Evolutionary conservation across 768 basidiomycete genomes (phyloP).

Genomic region (Termitomyces sp.): DNA sequence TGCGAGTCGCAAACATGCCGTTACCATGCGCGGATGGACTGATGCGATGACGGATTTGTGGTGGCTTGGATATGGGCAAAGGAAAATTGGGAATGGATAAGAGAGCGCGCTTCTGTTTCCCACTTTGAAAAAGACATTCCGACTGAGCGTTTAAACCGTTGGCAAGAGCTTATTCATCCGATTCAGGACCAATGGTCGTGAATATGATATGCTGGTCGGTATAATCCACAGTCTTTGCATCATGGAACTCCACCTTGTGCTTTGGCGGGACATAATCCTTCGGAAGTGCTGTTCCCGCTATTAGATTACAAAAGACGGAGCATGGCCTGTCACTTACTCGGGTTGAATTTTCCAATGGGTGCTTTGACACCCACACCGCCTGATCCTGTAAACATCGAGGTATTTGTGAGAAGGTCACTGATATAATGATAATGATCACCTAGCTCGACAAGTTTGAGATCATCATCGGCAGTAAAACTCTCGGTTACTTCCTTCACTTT

Average conservation of each 20-base stretch:
- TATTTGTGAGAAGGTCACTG: neutral
- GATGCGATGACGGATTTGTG: neutral
- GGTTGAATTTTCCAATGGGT: neutral
- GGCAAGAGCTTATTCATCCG: neutral
- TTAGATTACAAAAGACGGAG: neutral
- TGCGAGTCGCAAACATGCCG: constrained; percentile 29
- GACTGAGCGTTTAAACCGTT: neutral
- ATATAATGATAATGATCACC: neutral
- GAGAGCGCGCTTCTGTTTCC: neutral
- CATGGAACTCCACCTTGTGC: neutral
- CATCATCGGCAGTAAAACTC: neutral
- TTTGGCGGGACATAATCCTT: neutral
- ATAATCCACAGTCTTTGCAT: neutral
- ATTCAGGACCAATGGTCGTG: neutral
- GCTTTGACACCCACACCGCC: neutral
- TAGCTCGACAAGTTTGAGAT: neutral
- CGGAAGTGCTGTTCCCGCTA: neutral
- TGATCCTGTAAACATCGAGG: neutral
- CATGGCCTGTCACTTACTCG: neutral
- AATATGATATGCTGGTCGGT: neutral
- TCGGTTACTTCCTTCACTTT: neutral
- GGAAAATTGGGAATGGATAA: constrained; percentile 1
- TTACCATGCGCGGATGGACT: constrained; percentile 15
- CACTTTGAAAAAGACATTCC: neutral
- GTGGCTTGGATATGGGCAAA: neutral